Evolutionary conservation across 495 filamentous ascomycete genomes (phyloP), one percentile per base, ranked within the genome.

Genomic region (Trichoderma erinaceum): DNA sequence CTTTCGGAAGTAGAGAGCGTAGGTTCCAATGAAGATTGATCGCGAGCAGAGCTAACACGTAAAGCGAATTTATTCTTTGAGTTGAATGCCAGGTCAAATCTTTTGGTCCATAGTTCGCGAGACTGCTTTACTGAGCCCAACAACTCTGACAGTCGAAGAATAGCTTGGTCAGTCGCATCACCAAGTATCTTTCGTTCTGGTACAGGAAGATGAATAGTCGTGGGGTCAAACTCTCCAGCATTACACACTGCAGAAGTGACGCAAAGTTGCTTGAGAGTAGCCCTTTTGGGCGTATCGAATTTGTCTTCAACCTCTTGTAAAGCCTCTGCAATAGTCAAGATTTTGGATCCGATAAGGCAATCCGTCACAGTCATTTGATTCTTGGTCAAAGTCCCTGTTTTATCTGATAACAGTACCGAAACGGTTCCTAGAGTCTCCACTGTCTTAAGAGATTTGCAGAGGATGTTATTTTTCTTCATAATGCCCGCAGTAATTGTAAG

Each of bases 151-250:
- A 91, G 86, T 41, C 88, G 83, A 21, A 93, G 76, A 35, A 91
- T 82, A 8, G 90, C 88, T 65, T 86, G 83, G 75, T 92, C 90
- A 0, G 90, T 92, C 5, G 89, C 88, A 72, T 92, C 89, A 25
- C 89, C 90, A 68, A 86, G 85, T 58, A 91, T 83, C 41, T 81
- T 82, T 11, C 89, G 81, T 12, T 86, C 74, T 23, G 80, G 69
- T 0, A 88, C 68, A 0, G 86, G 85, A 6, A 84, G 68, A 56
- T 81, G 71, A 61, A 80, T 75, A 0, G 86, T 87, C 0, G 83
- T 73, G 3, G 87, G 81, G 68, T 91, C 89, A 66, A 91, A 92
- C 50, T 87, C 82, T 15, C 85, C 89, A 52, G 87, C 84, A 66
- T 92, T 92, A 78, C 90, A 93, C 2, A 92, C 81, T 3, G 82